A percentile compares a stretch with the other conserved stretches of the same genome.
These are phyloP conservation scores for Arctostaphylos glauca DNA, from an alignment of 148 eudicot species.

Conservation along the genomic window DNA sequence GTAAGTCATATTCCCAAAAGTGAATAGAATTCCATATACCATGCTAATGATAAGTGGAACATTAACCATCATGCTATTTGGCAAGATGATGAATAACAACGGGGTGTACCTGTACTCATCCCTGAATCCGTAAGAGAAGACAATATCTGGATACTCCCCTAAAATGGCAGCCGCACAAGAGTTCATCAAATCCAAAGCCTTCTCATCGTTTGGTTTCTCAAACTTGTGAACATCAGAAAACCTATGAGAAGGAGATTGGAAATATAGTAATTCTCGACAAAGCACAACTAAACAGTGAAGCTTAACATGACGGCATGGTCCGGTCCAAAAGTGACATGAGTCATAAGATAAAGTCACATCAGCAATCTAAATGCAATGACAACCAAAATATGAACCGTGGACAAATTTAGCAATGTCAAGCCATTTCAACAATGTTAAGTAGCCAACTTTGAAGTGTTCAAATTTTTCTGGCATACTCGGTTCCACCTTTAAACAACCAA, in stretches of 20 bases:
- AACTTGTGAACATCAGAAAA: constrained; percentile 67
- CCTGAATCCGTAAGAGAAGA: constrained; percentile 73
- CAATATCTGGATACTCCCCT: constrained; percentile 69
- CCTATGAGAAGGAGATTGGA: constrained; percentile 25
- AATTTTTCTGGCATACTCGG: neutral
- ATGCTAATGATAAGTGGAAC: neutral
- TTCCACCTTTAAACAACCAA: neutral
- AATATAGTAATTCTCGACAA: neutral
- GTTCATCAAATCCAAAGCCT: constrained; percentile 79
- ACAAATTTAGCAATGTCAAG: too few relatives aligned
- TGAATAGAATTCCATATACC: neutral
- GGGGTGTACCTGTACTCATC: constrained; percentile 68
- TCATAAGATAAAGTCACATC: neutral
- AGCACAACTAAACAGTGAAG: neutral
- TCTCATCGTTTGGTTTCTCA: constrained; percentile 72
- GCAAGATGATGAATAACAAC: constrained; percentile 10
- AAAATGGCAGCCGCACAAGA: constrained; percentile 63
- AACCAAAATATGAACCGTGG: neutral
- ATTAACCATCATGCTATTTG: neutral
- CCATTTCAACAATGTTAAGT: neutral
- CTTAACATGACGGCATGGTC: neutral
- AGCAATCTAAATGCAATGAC: neutral
- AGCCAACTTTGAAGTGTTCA: neutral
- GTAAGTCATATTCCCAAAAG: constrained; percentile 25
- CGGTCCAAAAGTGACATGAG: neutral